Evolutionary conservation across 148 eudicot species (phyloP).

Genomic region (Rhododendron griersonianum): DNA sequence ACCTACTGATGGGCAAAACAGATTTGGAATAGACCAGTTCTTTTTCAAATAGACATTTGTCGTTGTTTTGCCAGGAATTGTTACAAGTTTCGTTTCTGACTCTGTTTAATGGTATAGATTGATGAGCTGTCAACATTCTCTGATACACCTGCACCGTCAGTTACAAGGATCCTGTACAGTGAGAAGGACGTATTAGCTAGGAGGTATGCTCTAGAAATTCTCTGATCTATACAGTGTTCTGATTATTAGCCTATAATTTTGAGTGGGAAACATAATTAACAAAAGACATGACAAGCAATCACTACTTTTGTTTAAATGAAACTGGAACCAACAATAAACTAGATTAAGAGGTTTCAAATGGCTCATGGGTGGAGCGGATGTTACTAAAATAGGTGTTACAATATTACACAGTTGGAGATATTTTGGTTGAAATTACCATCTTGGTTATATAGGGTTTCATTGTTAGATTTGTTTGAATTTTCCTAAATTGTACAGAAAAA

Average conservation of each 20-base stretch:
- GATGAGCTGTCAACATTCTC: slow-evolving; percentile 81
- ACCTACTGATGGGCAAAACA: not conserved
- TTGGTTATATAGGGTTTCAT: not conserved
- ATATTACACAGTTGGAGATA: not conserved
- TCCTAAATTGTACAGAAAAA: not conserved
- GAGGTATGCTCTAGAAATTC: slow-evolving; percentile 38
- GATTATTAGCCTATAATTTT: not conserved
- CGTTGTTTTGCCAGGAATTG: not conserved
- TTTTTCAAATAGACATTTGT: not conserved
- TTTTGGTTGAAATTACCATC: not conserved
- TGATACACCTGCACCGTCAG: slow-evolving; percentile 88
- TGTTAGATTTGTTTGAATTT: not conserved
- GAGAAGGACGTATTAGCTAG: slow-evolving; percentile 82
- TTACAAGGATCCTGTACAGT: slow-evolving; percentile 81
- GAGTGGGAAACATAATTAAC: not conserved
- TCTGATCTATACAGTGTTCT: not conserved
- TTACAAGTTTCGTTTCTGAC: not conserved
- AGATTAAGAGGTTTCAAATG: not conserved
- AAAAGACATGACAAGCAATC: not conserved
- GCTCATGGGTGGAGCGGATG: not conserved
- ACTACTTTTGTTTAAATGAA: not conserved
- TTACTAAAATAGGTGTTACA: not conserved
- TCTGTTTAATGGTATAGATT: slow-evolving; percentile 40
- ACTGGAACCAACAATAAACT: not conserved
- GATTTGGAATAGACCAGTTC: not conserved